Evolutionary conservation across 192 early-diverging fungal species (phyloP), one percentile per base, ranked within the genome.

Genomic region (Lobosporangium transversale): DNA sequence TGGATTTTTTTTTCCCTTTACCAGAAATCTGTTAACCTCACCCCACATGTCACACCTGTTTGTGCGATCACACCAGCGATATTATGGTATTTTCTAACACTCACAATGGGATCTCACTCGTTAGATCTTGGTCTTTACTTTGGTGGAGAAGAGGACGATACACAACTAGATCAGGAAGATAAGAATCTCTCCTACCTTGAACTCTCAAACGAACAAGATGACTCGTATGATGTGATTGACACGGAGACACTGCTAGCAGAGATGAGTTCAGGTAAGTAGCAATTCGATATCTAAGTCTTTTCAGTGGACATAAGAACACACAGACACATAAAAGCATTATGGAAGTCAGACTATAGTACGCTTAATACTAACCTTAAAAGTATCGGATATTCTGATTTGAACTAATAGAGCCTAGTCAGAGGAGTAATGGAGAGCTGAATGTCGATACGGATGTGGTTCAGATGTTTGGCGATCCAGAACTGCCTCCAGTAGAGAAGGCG

Each of bases 51-150:
- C n/a, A n/a, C n/a, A n/a, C n/a, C n/a, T n/a, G n/a, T n/a, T n/a
- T n/a, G n/a, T n/a, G n/a, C n/a, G n/a, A n/a, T n/a, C n/a, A n/a
- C n/a, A n/a, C n/a, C n/a, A n/a, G n/a, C n/a, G n/a, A n/a, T n/a
- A n/a, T n/a, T n/a, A n/a, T n/a, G n/a, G n/a, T n/a, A n/a, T n/a
- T 49, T 49, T 21, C 9, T 49, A 20, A 21, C 37, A 40, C 7
- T 10, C 37, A 40, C 37, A 40, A 7, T 10, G 8, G 37, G 8
- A 53, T n/a, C 30, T 14, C 27, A 15, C 54, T 36, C 2, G 10
- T 0, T 75, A 75, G 70, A 75, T 60, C 70, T 75, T 12, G 70
- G 70, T 21, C 40, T 66, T 21, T 75, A 66, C 58, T 75, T 75
- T 75, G 70, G 68, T 33, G 63, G 27, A 31, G 62, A 66, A 51